Conservation (phyloP, 345 rosid genomes). For the Pistacia atlantica region DNA sequence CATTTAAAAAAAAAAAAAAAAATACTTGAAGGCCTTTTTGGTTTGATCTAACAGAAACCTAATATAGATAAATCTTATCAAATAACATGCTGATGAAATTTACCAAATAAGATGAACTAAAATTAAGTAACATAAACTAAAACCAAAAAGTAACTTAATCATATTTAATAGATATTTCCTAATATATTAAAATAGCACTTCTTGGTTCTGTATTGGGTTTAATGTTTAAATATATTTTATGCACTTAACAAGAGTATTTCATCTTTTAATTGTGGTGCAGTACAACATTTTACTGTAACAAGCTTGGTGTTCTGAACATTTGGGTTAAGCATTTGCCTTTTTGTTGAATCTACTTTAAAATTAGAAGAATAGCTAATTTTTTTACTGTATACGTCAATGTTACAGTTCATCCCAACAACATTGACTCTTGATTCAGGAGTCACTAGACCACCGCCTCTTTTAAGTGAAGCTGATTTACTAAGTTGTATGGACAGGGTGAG, state of each 20-base stretch:
- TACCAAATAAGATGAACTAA: too few species aligned
- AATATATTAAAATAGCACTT: too few species aligned
- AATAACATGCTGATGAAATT: too few species aligned
- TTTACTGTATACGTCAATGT: slow-evolving; percentile 32
- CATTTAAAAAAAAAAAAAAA: too few species aligned
- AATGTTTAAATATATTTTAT: background rate
- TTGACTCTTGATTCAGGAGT: slow-evolving; percentile 92
- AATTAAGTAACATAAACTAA: too few species aligned
- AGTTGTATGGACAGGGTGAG: slow-evolving; percentile 98
- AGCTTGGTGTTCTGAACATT: background rate
- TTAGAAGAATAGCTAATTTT: slow-evolving; percentile 20
- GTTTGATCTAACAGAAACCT: too few species aligned
- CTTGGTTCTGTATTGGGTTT: background rate
- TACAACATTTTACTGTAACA: slow-evolving; percentile 1
- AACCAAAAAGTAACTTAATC: too few species aligned
- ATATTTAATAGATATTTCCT: too few species aligned
- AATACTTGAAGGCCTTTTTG: too few species aligned
- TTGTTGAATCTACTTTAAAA: slow-evolving; percentile 10
- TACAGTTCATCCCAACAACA: slow-evolving; percentile 79
- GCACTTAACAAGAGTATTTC: background rate
- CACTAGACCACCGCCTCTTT: slow-evolving; percentile 87
- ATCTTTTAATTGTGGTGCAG: background rate
- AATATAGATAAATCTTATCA: too few species aligned
- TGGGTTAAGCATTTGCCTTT: background rate
- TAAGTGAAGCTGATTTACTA: slow-evolving; percentile 93